Evolutionary conservation across 768 basidiomycete species (phyloP).

Genomic region (Lactarius psammicola): DNA sequence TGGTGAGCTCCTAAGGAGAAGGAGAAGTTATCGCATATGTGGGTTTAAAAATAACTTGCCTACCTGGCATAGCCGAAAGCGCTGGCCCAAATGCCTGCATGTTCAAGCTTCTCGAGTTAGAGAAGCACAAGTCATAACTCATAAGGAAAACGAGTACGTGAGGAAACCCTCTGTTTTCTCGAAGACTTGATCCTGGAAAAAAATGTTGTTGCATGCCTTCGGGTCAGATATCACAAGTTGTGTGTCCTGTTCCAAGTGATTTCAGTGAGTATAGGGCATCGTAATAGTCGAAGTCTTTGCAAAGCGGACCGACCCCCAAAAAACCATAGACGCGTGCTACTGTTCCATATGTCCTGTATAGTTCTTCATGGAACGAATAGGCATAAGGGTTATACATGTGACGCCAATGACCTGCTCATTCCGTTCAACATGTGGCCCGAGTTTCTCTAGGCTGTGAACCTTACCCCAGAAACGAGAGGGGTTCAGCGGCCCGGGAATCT

Average conservation of each 20-base stretch:
- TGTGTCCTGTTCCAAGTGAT: constrained; percentile 4
- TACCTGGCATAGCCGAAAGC: constrained; percentile 3
- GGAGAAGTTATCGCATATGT: neutral
- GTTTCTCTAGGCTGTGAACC: neutral
- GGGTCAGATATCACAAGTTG: constrained; percentile 19
- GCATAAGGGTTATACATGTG: neutral
- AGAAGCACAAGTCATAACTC: constrained; percentile 16
- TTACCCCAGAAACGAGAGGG: neutral
- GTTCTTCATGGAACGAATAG: neutral
- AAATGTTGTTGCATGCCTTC: neutral
- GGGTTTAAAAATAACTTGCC: neutral
- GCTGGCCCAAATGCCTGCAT: constrained; percentile 18
- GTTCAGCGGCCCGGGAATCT: neutral
- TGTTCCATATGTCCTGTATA: neutral
- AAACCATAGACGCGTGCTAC: neutral
- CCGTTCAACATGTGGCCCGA: neutral
- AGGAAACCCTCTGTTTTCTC: constrained; percentile 10
- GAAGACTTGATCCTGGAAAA: neutral
- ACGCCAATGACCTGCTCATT: neutral
- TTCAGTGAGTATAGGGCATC: neutral
- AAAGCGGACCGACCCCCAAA: neutral
- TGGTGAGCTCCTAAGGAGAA: constrained; percentile 26
- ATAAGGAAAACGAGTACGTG: constrained; percentile 15
- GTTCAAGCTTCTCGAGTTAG: neutral
- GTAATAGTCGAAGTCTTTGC: too few relatives aligned